Evolutionary conservation across 2,329 filamentous ascomycete species (phyloP).

Genomic region (Aotearoamyces nothofagi): DNA sequence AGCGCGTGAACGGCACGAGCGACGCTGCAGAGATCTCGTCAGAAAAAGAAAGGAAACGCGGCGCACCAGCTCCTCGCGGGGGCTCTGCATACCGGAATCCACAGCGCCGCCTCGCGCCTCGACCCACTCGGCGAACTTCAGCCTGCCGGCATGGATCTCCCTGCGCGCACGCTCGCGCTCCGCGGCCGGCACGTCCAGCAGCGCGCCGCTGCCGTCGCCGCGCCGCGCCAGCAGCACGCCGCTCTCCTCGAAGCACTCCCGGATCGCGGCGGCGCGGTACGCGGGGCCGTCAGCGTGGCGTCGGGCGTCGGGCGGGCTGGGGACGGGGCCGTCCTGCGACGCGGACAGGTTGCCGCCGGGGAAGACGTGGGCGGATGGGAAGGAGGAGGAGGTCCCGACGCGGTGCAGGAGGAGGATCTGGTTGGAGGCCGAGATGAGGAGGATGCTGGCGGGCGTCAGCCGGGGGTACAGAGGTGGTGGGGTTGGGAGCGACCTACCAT

Average conservation of each 20-base stretch:
- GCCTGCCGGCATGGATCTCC: constrained; percentile 48
- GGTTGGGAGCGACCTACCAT: constrained; percentile 27
- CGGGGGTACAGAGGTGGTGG: constrained; percentile 1
- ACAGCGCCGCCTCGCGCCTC: constrained; percentile 36
- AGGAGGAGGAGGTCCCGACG: constrained; percentile 67
- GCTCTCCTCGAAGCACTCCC: constrained; percentile 92
- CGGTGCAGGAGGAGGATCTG: constrained; percentile 80
- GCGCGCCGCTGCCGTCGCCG: constrained; percentile 28
- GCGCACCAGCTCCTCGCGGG: too few relatives aligned
- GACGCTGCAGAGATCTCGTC: too few relatives aligned
- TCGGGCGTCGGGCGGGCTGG: constrained; percentile 27
- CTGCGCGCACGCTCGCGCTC: constrained; percentile 51
- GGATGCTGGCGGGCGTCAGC: constrained; percentile 36
- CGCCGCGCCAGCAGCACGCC: constrained; percentile 55
- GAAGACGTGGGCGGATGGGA: constrained; percentile 88
- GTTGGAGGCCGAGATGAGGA: constrained; percentile 75
- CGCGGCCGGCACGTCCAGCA: constrained; percentile 44
- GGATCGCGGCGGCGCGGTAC: constrained; percentile 71
- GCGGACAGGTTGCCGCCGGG: constrained; percentile 75
- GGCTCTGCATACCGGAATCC: constrained; percentile 52
- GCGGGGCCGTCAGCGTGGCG: constrained; percentile 56
- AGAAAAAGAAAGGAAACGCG: too few relatives aligned
- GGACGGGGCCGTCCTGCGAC: constrained; percentile 55
- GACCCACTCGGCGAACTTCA: constrained; percentile 54
- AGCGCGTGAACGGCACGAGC: constrained; percentile 77